A percentile compares a stretch with the other conserved stretches of the same genome.
These are phyloP conservation scores for Gaultheria prostrata DNA, from an alignment of 148 eudicot genomes.

Conservation along the genomic window DNA sequence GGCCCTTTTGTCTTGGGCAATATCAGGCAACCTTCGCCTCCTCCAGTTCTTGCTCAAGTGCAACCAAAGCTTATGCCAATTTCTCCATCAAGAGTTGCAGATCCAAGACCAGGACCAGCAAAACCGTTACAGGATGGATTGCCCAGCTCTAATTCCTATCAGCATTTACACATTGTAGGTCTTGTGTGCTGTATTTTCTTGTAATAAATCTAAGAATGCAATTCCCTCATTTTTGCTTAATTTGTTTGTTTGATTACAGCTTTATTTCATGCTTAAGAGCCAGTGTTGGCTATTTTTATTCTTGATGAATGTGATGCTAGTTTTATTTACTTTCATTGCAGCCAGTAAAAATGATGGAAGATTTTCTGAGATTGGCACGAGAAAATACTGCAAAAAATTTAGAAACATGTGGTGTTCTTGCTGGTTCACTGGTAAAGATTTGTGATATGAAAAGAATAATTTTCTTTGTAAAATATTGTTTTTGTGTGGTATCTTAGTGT, in stretches of 20 bases:
- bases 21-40: conserved; percentile 92
- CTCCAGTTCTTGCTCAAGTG: conserved; percentile 92
- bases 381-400: conserved; percentile 75
- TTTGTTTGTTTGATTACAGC: background rate
- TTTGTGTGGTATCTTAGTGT: conserved; percentile 15
- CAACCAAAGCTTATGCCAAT: conserved; percentile 57
- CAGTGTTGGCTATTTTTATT: background rate
- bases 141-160: conserved; percentile 59
- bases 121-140: conserved; percentile 54
- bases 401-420: conserved; percentile 96
- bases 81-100: conserved; percentile 91
- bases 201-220: background rate
- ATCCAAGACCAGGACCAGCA: conserved; percentile 93
- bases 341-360: conserved; percentile 94
- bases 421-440: conserved; percentile 77
- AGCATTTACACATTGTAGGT: conserved; percentile 87
- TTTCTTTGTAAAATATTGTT: background rate
- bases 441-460: background rate
- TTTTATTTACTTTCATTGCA: conserved; percentile 34
- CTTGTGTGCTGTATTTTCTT: conserved; percentile 5
- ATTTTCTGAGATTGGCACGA: conserved; percentile 84
- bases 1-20: conserved; percentile 35
- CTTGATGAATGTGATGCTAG: conserved; percentile 17
- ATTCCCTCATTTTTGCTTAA: background rate
- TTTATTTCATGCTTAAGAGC: conserved; percentile 3